These are phyloP conservation scores for Lactifluus subvellereus DNA, from an alignment of 768 basidiomycete species.

Conservation along the genomic window DNA sequence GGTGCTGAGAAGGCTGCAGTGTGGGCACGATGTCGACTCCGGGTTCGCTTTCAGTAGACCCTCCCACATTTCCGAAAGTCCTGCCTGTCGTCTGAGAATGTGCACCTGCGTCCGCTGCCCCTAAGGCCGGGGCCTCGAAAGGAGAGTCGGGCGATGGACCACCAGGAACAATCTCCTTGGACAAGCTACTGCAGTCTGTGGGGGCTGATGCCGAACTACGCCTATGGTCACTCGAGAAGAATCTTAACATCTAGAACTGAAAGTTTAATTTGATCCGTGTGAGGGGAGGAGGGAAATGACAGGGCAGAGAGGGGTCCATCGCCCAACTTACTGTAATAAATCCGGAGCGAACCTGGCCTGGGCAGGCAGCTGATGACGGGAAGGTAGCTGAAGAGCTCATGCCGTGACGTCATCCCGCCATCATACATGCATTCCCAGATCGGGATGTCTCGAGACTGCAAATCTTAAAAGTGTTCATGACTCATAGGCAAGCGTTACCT, in stretches of 20 bases:
- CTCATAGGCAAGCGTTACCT: no score
- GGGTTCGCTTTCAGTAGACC: background rate
- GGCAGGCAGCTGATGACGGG: background rate
- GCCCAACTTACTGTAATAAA: background rate
- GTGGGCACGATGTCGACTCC: background rate
- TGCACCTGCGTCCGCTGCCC: background rate
- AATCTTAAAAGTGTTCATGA: no score
- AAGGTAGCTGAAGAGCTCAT: background rate
- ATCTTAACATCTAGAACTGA: background rate
- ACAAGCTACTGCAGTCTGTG: background rate
- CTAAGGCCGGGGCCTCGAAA: background rate
- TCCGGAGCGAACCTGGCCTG: background rate
- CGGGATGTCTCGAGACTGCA: background rate
- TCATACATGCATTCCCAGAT: background rate
- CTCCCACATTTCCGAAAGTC: background rate
- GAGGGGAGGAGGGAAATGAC: background rate
- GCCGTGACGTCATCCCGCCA: background rate
- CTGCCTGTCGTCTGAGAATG: background rate
- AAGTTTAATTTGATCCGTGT: background rate
- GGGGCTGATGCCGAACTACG: background rate
- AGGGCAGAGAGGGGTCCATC: background rate
- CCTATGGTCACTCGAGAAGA: background rate
- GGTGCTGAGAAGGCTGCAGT: background rate
- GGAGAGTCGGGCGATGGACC: conserved; percentile 12
- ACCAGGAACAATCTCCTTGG: background rate